Base-by-base conservation (phyloP, 139 green algal species). In the Astrephomene gubernaculifera region DNA sequence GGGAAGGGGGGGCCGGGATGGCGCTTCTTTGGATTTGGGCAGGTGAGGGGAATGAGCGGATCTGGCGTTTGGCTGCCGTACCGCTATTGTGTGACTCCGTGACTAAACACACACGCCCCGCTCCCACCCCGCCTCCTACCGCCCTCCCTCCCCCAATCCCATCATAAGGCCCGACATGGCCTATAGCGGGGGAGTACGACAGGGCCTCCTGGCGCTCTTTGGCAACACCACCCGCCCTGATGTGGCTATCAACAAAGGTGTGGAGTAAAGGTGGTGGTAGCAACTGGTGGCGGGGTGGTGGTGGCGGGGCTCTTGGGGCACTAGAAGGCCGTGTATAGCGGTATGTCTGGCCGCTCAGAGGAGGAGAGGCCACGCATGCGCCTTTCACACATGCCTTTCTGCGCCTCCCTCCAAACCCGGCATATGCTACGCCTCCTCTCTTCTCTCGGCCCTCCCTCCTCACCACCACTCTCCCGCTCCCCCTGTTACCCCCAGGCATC, bases 131-230 rank as follows among this genome's bases (percentile, higher is more conserved):
- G 22, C 24, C 21, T 22, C 57, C 21, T 67, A 31, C 17, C 24
- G 19, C 21, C 57, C 10, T 35, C 21, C 7, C 57, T 7, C 24
- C 24, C 24, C 21, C 57, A 29, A 67, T 33, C 57, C 57, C 1
- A 38, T 82, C n/a, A 39, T 79, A 72, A 87, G 72, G 49, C 21
- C 68, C 2, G 64, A 87, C 39, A 74, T 74, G 38, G 38, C 69
- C 9, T 85, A 90, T 64, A 87, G 69, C 33, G 72, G 80, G 7
- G 86, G 86, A 6, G 86, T 85, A 52, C 71, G 80, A 43, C 86
- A 90, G 63, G 86, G 74, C 19, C 4, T 81, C 17, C 17, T 84
- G 31, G 60, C 78, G 21, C 74, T 84, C 61, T 84, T 41, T 31
- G 27, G 31, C 43, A 84, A 84, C 43, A 49, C 38, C 2, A 64